Conservation (phyloP, 192 early-diverging fungal species). For the Geosiphon pyriformis region DNA sequence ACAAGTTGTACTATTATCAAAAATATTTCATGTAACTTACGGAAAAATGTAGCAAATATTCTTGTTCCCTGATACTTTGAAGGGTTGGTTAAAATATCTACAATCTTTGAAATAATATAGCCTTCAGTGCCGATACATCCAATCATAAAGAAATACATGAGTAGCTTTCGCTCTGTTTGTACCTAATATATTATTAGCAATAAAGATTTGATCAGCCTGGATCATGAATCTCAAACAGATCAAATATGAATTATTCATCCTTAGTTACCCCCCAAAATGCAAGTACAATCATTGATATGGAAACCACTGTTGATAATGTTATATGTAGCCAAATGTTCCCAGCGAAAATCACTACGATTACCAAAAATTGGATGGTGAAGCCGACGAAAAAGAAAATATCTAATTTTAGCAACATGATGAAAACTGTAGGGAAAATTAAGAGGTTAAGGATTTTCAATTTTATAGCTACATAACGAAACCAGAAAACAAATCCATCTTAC, state of each 20-base stretch:
- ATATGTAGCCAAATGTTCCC: constrained; percentile 38
- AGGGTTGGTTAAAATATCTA: constrained; percentile 48
- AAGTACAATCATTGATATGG: constrained; percentile 41
- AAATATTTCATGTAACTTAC: constrained; percentile 40
- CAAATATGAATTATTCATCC: too few species aligned
- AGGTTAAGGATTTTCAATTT: neutral
- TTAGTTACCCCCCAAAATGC: constrained; percentile 54
- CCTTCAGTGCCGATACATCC: constrained; percentile 57
- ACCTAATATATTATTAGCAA: constrained; percentile 32
- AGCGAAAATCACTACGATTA: constrained; percentile 48
- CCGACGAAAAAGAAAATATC: constrained; percentile 76
- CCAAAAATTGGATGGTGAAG: constrained; percentile 70
- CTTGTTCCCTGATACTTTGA: constrained; percentile 39
- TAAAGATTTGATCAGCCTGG: neutral
- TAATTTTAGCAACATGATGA: constrained; percentile 77
- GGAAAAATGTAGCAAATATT: constrained; percentile 51
- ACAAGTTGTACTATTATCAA: too few species aligned
- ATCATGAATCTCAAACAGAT: too few species aligned
- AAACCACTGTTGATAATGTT: constrained; percentile 41
- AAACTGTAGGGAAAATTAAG: constrained; percentile 36
- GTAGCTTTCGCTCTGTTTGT: constrained; percentile 42
- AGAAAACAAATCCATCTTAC: constrained; percentile 4
- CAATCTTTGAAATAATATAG: constrained; percentile 63
- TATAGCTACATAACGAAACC: constrained; percentile 1
- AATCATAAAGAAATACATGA: constrained; percentile 56